Evolutionary conservation across 768 basidiomycete species (phyloP), one percentile per base, ranked within the genome.

Genomic region (Tulasnella sp.): DNA sequence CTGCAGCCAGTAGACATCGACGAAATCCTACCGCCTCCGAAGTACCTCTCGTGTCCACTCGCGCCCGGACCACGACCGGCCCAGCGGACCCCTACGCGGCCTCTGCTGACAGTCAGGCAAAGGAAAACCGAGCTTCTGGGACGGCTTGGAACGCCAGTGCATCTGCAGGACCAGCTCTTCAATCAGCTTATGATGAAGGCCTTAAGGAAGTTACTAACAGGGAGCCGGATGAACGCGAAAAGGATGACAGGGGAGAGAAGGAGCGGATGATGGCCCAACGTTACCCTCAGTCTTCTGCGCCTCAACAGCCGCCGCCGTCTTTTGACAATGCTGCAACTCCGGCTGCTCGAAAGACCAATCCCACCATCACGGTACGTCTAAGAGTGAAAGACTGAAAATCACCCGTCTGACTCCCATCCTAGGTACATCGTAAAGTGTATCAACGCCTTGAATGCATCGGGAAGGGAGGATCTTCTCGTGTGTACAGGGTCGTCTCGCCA

Each of bases 391-490:
- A 12, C 52, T 22, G 26, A 12, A 62, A 26, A 34, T 47, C 35
- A n/a, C n/a, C 16, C 32, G 2, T 36, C 29, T 26, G 42, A 11
- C 22, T 16, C 22, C 1, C 16, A 35, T 32, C 37, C 8, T 35
- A 67, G 69, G 59, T 70, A 7, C 67, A 70, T 36, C 73, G 73
- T 12, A 91, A 88, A 79, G 90, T 88, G 76, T 98, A 98, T 75
- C 89, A 89, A 35, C 88, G 93, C 1, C 84, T 98, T 2, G 92
- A 94, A 78, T 83, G 92, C 81, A 89, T 98, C 70, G 96, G 96
- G 44, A 92, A 90, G 77, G 96, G 96, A 52, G 96, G 96, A 0
- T 90, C 94, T 9, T 97, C 95, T n/a, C 90, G 92, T 64, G 96
- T 99, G 44, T 99, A 89, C 79, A 90, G 94, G 29, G 95, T 97